Evolutionary conservation across 2,329 filamentous ascomycete species (phyloP), one percentile per base, ranked within the genome.

Genomic region (Coniochaeta sp.): DNA sequence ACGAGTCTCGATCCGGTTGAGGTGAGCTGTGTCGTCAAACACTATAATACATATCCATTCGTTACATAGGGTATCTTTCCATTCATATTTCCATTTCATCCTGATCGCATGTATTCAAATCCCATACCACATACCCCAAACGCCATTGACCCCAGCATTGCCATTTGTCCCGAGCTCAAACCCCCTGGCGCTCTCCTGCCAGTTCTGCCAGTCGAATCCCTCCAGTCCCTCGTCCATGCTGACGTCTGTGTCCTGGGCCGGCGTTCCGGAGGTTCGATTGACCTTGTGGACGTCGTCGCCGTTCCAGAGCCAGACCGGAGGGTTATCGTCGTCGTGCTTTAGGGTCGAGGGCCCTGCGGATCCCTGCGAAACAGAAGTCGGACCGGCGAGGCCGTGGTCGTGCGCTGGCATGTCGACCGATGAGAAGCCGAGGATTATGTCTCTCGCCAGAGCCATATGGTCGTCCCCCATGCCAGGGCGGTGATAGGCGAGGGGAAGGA

Each of bases 271-370:
- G 43, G 56, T 58, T 44, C 31, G 65, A 16, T 47, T 64, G 56
- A 50, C 63, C 64, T 14, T 62, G 55, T 19, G 62, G 54, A 22
- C 61, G 62, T 38, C 19, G 62, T 74, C 74, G 14, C 73, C 74
- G 1, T 79, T 79, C 54, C 83, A 85, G 64, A 83, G 75, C 64
- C 83, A 85, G 56, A 82, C 81, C 6, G 83, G 79, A 1, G 82
- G 77, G 12, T 79, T 79, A 26, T 76, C 76, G 3, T 75, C 81
- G 3, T 83, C 65, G 3, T 16, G 16, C 17, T 40, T 6, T 67
- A 58, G 2, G 68, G 61, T 40, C 11, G 67, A 65, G 31, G 24
- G 28, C 47, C 28, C 28, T 17, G 47, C 6, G 54, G 33, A 47
- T 47, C 58, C 40, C 36, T 61, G 56, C 62, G 59, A 47, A 24